Base-by-base conservation (phyloP, 139 green algal species). In the Astrephomene gubernaculifera region DNA sequence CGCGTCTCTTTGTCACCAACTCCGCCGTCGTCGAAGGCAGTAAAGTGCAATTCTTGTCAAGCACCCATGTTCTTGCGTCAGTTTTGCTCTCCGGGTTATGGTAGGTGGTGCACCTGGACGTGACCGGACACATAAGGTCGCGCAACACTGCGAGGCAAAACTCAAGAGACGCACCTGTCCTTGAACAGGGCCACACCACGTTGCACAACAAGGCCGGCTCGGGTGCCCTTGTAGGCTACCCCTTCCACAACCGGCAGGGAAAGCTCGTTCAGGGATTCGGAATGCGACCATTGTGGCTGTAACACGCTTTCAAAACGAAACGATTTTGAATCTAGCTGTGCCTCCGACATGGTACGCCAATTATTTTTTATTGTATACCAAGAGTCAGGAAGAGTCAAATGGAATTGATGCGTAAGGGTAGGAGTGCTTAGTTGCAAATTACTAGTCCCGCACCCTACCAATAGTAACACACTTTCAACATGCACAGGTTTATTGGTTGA, bases 1-100 rank as follows among this genome's bases (percentile, higher is more conserved):
- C 75, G 29, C 82, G 70, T n/a, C 25, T 61, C n/a, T 68, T 52
- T 7, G 41, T 14, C 4, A 25, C n/a, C 25, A 86, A 81, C 33
- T 87, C 87, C 27, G 27, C 35, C 54, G 52, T 14, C 4, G 29
- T 87, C 45, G 52, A 43, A 5, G 90, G 90, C 31, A 80, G 44
- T 2, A 94, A 67, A 38, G 60, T 57, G 84, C 90, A 94, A 10
- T 45, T 75, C 19, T 53, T 31, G 71, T 91, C 87, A 36, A 94
- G 78, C 57, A 83, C 65, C 87, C 87, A 92, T 1, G 45, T 89
- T 31, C 85, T 86, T 41, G 72, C 65, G 19, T 53, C 53, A 0
- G 67, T 72, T 52, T 85, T 73, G 17, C 49, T 83, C 0, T 73
- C 43, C 0, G 43, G 43, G 24, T 85, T 64, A 38, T 85, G 79